Percentiles rank a stretch among this genome's conserved stretches.
Conservation (phyloP, 169 alveolate species). For the Babesia sp. region DNA sequence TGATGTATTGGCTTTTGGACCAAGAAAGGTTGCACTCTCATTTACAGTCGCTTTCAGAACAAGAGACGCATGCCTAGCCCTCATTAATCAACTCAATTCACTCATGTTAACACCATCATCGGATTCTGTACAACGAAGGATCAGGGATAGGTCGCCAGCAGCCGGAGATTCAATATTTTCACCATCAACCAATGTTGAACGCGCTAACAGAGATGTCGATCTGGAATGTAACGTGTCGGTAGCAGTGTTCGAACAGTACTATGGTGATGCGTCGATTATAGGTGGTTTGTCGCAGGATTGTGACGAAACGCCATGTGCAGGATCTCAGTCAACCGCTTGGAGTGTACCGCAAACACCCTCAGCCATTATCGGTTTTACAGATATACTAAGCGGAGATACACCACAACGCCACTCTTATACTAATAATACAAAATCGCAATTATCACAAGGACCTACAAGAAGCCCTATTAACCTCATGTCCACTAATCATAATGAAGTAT, state of each 20-base stretch:
- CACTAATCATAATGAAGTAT: not conserved
- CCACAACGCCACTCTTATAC: not conserved
- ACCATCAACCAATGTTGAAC: not conserved
- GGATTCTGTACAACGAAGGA: not conserved
- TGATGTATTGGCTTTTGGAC: slow-evolving; percentile 33
- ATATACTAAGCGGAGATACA: not conserved
- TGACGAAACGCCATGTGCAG: not conserved
- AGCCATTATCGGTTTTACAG: not conserved
- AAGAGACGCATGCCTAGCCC: slow-evolving; percentile 21
- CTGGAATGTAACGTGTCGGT: slow-evolving; percentile 19
- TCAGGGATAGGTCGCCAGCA: not conserved
- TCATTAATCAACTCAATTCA: slow-evolving; percentile 19
- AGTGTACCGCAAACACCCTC: slow-evolving; percentile 1
- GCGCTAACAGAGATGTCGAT: not conserved
- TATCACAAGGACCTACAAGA: not conserved
- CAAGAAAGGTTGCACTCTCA: not conserved
- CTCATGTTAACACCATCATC: slow-evolving; percentile 30
- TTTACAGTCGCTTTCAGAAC: slow-evolving; percentile 34
- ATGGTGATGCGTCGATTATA: slow-evolving; percentile 14
- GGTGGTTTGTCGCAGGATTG: slow-evolving; percentile 17
- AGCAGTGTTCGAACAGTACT: slow-evolving; percentile 21
- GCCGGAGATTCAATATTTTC: not conserved
- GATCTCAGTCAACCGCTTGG: not conserved
- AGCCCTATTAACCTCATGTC: not conserved
- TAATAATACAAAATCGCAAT: not conserved